Evolutionary conservation across 2,329 filamentous ascomycete species (phyloP), one percentile per base, ranked within the genome.

Genomic region (Pseudogymnoascus sp.): DNA sequence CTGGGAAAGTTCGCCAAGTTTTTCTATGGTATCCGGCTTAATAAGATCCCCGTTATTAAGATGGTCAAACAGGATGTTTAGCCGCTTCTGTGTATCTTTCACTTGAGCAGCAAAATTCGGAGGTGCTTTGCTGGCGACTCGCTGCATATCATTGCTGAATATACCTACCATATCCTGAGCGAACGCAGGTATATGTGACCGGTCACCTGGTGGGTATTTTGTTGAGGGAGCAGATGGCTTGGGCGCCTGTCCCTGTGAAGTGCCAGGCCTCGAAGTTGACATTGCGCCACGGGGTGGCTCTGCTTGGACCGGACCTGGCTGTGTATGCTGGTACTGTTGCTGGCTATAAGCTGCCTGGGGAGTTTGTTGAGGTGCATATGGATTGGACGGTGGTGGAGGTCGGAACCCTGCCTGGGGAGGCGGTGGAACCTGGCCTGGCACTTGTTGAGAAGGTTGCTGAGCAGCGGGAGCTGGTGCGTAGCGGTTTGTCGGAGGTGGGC

Each of bases 1-100:
- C 65, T 84, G 77, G 7, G 89, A 82, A 30, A 92, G 77, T 69
- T 85, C 78, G 7, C 80, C 79, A 69, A 92, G 79, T 72, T 87
- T 80, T 64, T 84, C 80, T 59, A 92, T 83, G 0, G 89, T 97
- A 70, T 90, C 87, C 1, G 89, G 84, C 77, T 89, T 90, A 62
- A 97, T 80, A 41, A 97, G 80, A 71, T 97, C 92, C 71, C 92
- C 89, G 68, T 97, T 97, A 81, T 97, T 99, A 55, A 99, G 81
- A 74, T 97, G 92, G 72, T 99, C 93, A 73, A 97, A 97, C n/a
- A 99, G 80, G 59, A 97, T 87, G 70, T 90, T 90, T 64, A 99
- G 82, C 28, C 94, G 87, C 77, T 96, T 96, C 74, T 96, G 91
- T 2, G 92, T 94, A 73, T 97, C 94, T 70, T 91, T 90, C 19